Evolutionary conservation across 257 asterid genomes (phyloP).

Genomic region (Scutellaria barbata): DNA sequence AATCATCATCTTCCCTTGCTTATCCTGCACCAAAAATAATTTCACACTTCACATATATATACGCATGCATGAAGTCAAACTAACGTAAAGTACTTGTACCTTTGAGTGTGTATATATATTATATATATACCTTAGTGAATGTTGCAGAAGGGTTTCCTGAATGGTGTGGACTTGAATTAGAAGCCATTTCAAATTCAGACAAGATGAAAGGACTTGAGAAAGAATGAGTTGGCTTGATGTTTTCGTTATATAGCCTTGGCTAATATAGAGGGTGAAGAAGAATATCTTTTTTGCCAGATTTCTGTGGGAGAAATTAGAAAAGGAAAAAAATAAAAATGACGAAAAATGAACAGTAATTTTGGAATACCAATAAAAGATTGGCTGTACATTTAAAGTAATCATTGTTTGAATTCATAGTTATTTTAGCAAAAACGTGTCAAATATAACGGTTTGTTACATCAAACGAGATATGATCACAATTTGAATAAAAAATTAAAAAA

Average conservation of each 20-base stretch:
- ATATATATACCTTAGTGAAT: slow-evolving; percentile 21
- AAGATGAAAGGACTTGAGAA: neutral
- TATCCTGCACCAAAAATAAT: slow-evolving; percentile 21
- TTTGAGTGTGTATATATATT: too few species aligned
- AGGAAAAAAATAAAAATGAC: neutral
- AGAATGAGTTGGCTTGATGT: neutral
- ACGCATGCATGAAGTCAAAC: too few species aligned
- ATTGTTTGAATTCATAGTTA: too few species aligned
- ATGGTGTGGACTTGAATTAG: slow-evolving; percentile 44
- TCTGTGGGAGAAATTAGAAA: neutral
- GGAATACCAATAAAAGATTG: neutral
- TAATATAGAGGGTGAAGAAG: neutral
- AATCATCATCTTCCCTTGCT: slow-evolving; percentile 13
- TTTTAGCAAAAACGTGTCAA: too few species aligned
- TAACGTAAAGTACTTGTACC: too few species aligned
- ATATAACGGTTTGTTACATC: too few species aligned
- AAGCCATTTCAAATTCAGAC: slow-evolving; percentile 37
- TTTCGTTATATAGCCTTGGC: neutral
- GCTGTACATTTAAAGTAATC: neutral
- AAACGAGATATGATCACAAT: too few species aligned
- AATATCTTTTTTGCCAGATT: neutral
- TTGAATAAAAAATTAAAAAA: too few species aligned
- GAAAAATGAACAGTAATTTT: neutral
- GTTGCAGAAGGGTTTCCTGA: slow-evolving; percentile 30
- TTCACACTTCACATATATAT: too few species aligned